phyloP scores from a whole-genome alignment of 106 monocot species.

The Dendrobium huoshanense region DNA sequence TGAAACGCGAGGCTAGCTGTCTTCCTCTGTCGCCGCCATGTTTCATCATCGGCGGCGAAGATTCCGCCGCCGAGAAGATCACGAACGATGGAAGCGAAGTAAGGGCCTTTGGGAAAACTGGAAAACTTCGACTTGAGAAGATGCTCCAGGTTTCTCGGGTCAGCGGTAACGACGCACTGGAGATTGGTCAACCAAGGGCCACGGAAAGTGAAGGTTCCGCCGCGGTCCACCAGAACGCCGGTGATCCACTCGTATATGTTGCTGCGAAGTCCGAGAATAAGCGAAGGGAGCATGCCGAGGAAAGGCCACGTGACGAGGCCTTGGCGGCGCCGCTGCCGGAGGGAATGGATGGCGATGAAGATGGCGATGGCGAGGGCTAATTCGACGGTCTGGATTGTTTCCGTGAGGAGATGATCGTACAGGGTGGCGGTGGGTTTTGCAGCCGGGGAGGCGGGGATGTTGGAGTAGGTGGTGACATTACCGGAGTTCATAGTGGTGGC shows the following conservation, averaged over 20 bases:
- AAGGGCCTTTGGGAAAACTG: slow-evolving; percentile 82
- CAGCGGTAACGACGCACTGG: slow-evolving; percentile 76
- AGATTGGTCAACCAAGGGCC: slow-evolving; percentile 77
- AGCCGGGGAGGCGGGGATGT: not conserved
- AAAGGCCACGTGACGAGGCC: slow-evolving; percentile 75
- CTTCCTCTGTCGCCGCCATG: slow-evolving; percentile 70
- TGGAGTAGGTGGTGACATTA: slow-evolving; percentile 8
- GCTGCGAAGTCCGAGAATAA: slow-evolving; percentile 47
- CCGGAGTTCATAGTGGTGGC: slow-evolving; percentile 18
- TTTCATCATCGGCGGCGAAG: slow-evolving; percentile 78
- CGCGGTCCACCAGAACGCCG: slow-evolving; percentile 32
- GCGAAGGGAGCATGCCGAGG: slow-evolving; percentile 85
- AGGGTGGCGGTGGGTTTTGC: not conserved
- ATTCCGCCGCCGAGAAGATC: slow-evolving; percentile 90
- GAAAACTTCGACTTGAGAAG: slow-evolving; percentile 78
- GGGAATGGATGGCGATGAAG: slow-evolving; percentile 62
- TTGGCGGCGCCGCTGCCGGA: slow-evolving; percentile 41
- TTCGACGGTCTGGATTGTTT: slow-evolving; percentile 29
- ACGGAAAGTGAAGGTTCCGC: slow-evolving; percentile 75
- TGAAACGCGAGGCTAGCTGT: slow-evolving; percentile 85
- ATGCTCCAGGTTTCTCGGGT: slow-evolving; percentile 90
- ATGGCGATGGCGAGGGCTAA: slow-evolving; percentile 38
- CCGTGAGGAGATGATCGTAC: slow-evolving; percentile 14
- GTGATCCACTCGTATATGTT: slow-evolving; percentile 93
- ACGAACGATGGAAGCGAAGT: slow-evolving; percentile 56